Conservation (phyloP, 306 rosid species). For the Ammopiptanthus mongolicus region DNA sequence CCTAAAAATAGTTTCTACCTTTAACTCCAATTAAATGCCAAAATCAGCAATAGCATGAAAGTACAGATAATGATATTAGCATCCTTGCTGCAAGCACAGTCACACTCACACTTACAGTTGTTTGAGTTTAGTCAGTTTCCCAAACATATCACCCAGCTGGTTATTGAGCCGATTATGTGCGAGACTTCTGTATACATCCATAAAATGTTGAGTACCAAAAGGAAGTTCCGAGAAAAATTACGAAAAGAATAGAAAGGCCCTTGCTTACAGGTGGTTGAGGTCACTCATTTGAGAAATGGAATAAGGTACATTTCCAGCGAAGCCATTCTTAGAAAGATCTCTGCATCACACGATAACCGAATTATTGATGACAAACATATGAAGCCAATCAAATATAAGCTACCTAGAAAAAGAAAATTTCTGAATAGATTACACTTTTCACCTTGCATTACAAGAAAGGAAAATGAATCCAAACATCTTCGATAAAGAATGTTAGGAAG, state of each 20-base stretch:
- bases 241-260: neutral
- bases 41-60: neutral
- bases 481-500: neutral
- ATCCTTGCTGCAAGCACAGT: neutral
- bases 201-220: constrained; percentile 20
- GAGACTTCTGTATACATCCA: constrained; percentile 57
- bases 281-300: constrained; percentile 69
- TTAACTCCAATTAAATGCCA: constrained; percentile 6
- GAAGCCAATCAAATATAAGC: neutral
- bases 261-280: constrained; percentile 59
- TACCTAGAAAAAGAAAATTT: neutral
- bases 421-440: neutral
- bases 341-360: constrained; percentile 36
- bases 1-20: neutral
- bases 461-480: constrained; percentile 1
- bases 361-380: constrained; percentile 10
- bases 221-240: neutral
- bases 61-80: neutral
- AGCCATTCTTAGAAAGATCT: constrained; percentile 70
- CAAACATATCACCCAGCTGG: constrained; percentile 70
- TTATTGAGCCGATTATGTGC: constrained; percentile 66
- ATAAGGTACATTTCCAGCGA: constrained; percentile 64
- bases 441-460: neutral
- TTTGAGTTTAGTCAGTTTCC: constrained; percentile 61
- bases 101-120: constrained; percentile 59